Evolutionary conservation across 176 grass and related monocot species (phyloP), one percentile per base, ranked within the genome.

Genomic region (Avena eriantha): DNA sequence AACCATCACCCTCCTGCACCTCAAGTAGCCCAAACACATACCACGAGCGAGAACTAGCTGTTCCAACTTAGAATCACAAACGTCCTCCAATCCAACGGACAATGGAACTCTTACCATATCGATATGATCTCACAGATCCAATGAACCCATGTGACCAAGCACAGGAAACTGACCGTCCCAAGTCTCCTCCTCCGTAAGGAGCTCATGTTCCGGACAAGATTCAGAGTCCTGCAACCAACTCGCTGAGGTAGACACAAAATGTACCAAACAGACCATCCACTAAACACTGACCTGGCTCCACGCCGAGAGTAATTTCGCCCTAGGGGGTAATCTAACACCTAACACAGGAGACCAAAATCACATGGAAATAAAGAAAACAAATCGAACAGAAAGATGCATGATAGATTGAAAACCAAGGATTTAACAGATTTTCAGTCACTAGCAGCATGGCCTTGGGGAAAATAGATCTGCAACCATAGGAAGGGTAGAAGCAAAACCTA

Each of bases 221-320:
- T 34, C 17, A 41, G 39, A 70, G 36, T 46, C 69, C 19, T 72
- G 39, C 39, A 72, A 36, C 21, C 39, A 72, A 72, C 39, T 22
- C 3, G 14, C 4, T 1, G 39, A 22, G 19, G 69, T 0, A 39
- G 69, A 39, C 17, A 71, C 36, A 21, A n/a, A 22, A 45, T 45
- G 19, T n/a, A 71, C 1, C 9, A 21, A 71, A n/a, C 36, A 71
- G 33, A 45, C 19, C 9, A 10, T 64, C 24, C 60, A 29, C 12
- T 11, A 65, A n/a, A 65, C 61, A 65, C 61, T 65, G 24, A 65
- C 69, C 69, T 71, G 19, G 18, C 36, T 71, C 19, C 69, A 71
- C 10, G 2, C 7, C 45, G 18, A 68, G 53, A 33, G 63, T 33
- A 63, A 33, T 5, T 29, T 33, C 15, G 29, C 3, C 12, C 23